Conservation (phyloP, 345 rosid genomes). For the Syzygium jambos region DNA sequence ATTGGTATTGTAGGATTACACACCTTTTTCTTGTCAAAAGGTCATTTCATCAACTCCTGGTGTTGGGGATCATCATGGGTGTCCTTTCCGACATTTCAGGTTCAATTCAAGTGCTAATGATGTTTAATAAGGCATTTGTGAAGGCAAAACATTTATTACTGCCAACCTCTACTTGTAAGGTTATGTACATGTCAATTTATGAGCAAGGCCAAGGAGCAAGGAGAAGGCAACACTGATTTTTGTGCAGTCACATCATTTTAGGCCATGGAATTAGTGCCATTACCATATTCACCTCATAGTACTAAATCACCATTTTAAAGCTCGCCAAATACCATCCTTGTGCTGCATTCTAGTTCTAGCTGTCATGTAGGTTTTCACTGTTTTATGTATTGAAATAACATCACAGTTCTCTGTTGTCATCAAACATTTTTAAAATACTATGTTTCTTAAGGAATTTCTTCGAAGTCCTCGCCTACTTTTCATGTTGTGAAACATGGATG, state of each 20-base stretch:
- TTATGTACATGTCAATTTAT: not conserved
- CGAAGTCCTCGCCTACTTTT: not conserved
- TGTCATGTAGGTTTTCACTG: not conserved
- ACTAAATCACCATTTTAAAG: not conserved
- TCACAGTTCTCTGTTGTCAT: not conserved
- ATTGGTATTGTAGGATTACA: slow-evolving; percentile 63
- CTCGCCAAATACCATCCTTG: not conserved
- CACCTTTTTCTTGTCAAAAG: slow-evolving; percentile 92
- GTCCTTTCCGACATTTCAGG: slow-evolving; percentile 97
- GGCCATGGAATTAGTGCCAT: not conserved
- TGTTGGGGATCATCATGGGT: slow-evolving; percentile 87
- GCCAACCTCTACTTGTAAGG: not conserved
- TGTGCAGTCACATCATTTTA: not conserved
- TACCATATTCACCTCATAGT: not conserved
- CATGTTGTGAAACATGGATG: not conserved
- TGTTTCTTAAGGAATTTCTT: not conserved
- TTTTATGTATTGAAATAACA: not conserved
- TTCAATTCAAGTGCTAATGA: slow-evolving; percentile 8
- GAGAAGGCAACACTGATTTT: not conserved
- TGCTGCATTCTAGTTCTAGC: not conserved
- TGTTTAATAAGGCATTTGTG: not conserved
- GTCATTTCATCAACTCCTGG: slow-evolving; percentile 71
- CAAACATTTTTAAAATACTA: too few species aligned
- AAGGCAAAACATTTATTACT: not conserved
- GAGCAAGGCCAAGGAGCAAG: not conserved